Percentiles rank a stretch among this genome's conserved stretches.
These are phyloP conservation scores for Acanthamoeba royreba DNA, from an alignment of 208 protist genomes.

Conservation along the genomic window DNA sequence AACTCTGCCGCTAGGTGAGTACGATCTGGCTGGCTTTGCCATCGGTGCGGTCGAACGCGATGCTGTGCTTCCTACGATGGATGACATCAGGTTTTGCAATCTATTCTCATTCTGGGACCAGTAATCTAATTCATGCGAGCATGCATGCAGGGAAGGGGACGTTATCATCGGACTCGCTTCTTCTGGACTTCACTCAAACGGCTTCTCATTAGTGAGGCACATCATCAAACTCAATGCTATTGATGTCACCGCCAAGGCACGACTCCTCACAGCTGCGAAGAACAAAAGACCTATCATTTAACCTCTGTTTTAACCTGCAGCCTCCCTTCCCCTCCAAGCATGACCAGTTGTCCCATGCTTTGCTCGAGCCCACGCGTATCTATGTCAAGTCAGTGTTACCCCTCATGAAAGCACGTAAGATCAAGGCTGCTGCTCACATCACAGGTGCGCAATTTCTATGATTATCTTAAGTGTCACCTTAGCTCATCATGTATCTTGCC, in stretches of 20 bases:
- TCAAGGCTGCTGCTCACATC: conserved; percentile 77
- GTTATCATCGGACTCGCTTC: conserved; percentile 62
- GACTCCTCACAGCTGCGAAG: no score
- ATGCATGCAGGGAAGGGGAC: conserved; percentile 36
- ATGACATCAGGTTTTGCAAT: neutral
- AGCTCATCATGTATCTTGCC: no score
- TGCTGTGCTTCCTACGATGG: conserved; percentile 61
- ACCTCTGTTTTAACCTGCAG: no score
- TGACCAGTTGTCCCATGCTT: conserved; percentile 54
- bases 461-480: no score
- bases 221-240: conserved; percentile 50
- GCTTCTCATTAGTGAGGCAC: conserved; percentile 79
- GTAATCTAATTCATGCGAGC: no score
- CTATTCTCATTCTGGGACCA: no score
- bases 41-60: conserved; percentile 76
- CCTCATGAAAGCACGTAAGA: conserved; percentile 50
- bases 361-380: conserved; percentile 75
- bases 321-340: conserved; percentile 4
- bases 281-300: no score
- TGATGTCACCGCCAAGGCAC: neutral
- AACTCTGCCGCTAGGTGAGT: no score
- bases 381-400: conserved; percentile 71
- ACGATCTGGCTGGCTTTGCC: conserved; percentile 82
- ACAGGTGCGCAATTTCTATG: no score
- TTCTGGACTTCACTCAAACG: conserved; percentile 80